Evolutionary conservation across 2,329 filamentous ascomycete species (phyloP).

Genomic region (Talaromyces marneffei): DNA sequence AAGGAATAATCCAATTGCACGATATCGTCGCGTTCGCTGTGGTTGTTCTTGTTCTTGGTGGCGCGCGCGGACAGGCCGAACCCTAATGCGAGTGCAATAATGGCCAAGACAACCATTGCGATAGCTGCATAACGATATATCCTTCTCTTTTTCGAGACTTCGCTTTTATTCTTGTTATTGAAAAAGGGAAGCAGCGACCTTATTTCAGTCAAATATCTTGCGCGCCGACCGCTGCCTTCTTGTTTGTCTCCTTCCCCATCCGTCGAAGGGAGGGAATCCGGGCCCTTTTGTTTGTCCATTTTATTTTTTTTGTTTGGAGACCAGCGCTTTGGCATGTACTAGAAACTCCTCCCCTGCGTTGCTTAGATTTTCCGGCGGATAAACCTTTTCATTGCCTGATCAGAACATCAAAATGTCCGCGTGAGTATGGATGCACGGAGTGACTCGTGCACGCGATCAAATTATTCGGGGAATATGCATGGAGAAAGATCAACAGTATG

Average conservation of each 20-base stretch:
- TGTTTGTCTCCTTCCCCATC: not conserved
- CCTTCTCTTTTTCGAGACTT: not conserved
- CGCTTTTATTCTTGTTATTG: not conserved
- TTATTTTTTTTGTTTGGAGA: not conserved
- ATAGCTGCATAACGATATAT: not conserved
- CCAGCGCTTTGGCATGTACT: not conserved
- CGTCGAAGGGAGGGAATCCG: not conserved
- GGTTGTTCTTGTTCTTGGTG: not conserved
- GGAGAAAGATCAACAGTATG: not conserved
- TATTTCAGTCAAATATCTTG: not conserved
- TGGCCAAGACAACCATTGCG: not conserved
- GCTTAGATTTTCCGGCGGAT: not conserved
- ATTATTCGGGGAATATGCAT: not conserved
- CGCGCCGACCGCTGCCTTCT: not conserved
- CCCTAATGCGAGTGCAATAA: not conserved
- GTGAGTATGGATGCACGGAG: not conserved
- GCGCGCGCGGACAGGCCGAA: not conserved
- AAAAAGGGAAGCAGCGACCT: not conserved
- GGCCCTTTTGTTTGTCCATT: not conserved
- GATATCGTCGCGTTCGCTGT: not conserved
- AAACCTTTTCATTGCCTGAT: not conserved
- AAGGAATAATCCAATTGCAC: slow-evolving; percentile 55
- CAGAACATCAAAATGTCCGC: not conserved
- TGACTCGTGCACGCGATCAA: not conserved
- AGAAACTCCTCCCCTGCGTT: not conserved